Percentiles rank a stretch among this genome's conserved stretches.
phyloP scores from a whole-genome alignment of 345 rosid species.

The Corchorus capsularis region DNA sequence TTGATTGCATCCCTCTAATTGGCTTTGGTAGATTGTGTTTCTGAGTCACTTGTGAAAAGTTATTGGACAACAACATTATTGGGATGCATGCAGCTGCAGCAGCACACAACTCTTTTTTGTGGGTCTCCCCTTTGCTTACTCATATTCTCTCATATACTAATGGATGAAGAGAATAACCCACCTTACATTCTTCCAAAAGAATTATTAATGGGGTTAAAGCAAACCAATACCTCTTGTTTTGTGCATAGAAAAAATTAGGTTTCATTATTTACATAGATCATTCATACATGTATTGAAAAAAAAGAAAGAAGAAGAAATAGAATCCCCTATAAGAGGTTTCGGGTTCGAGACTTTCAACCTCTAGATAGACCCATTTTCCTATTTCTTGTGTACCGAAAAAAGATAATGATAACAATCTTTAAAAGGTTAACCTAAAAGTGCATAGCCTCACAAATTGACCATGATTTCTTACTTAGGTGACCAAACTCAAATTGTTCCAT shows the following conservation, averaged over 20 bases:
- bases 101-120: conserved; percentile 15
- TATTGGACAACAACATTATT: conserved; percentile 26
- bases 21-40: conserved; percentile 19
- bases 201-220: background rate
- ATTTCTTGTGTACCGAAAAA: no score
- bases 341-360: no score
- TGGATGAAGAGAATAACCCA: background rate
- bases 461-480: background rate
- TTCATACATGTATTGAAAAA: no score
- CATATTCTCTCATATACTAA: background rate
- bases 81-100: conserved; percentile 27
- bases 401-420: no score
- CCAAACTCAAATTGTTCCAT: background rate
- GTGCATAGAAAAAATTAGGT: no score
- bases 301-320: no score
- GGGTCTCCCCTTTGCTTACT: conserved; percentile 12
- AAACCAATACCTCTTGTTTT: background rate
- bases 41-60: conserved; percentile 19
- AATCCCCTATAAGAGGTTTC: no score
- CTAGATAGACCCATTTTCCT: no score
- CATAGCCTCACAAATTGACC: background rate
- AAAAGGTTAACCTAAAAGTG: background rate
- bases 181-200: background rate
- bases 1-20: conserved; percentile 31
- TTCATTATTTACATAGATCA: no score